phyloP scores from a whole-genome alignment of 2,329 filamentous ascomycete species.

The Tolypocladium guangdongense region DNA sequence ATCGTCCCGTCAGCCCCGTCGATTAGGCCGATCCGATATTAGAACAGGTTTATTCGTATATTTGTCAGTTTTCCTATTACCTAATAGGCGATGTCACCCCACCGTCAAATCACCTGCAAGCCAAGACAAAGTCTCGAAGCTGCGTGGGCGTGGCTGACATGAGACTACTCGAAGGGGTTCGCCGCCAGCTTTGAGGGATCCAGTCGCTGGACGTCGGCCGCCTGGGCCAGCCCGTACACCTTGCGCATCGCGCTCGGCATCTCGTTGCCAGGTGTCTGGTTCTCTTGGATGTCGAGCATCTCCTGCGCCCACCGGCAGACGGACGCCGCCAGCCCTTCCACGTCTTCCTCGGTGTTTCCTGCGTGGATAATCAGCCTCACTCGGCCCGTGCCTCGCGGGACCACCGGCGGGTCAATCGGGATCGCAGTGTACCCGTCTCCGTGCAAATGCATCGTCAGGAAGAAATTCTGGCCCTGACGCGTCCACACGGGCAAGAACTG shows the following conservation, averaged over 20 bases:
- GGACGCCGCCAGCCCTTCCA: not conserved
- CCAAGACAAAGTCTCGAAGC: too few species aligned
- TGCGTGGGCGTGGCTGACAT: too few species aligned
- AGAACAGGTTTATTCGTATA: too few species aligned
- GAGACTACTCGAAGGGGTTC: not conserved
- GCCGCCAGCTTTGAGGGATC: not conserved
- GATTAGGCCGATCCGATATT: too few species aligned
- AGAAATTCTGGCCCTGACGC: not conserved
- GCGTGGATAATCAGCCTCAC: not conserved
- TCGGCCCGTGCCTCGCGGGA: not conserved
- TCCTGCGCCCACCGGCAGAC: not conserved
- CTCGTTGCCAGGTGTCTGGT: not conserved
- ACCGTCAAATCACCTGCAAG: too few species aligned
- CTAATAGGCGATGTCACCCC: too few species aligned
- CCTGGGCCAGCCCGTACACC: not conserved
- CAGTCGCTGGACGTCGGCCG: not conserved
- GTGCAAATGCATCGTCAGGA: not conserved
- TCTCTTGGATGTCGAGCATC: not conserved
- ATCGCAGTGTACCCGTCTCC: not conserved
- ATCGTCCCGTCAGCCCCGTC: too few species aligned
- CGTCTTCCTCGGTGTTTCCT: not conserved
- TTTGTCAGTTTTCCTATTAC: too few species aligned
- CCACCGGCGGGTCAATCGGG: not conserved
- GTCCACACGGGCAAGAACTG: not conserved
- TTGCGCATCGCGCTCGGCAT: not conserved